Evolutionary conservation across 192 early-diverging fungal genomes (phyloP).

Genomic region (Phlyctochytrium arcticum): DNA sequence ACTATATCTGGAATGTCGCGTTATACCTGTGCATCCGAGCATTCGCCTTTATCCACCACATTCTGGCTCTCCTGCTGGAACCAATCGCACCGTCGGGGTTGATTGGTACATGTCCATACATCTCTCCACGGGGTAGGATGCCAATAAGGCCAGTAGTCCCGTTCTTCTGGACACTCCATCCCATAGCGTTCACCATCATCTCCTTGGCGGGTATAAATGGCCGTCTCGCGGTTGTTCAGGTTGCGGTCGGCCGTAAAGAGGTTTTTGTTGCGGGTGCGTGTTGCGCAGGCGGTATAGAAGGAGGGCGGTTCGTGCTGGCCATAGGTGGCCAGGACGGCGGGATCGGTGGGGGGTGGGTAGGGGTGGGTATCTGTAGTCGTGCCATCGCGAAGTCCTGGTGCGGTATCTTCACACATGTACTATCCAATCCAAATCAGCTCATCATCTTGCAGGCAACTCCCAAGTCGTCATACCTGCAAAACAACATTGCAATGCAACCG

Average conservation of each 20-base stretch:
- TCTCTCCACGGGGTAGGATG: slow-evolving; percentile 41
- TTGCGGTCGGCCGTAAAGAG: slow-evolving; percentile 39
- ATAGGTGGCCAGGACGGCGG: slow-evolving; percentile 2
- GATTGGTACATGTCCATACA: slow-evolving; percentile 27
- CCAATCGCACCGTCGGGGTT: slow-evolving; percentile 13
- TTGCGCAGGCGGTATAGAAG: slow-evolving; percentile 22
- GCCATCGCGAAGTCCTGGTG: slow-evolving; percentile 23
- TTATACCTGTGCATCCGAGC: slow-evolving; percentile 18
- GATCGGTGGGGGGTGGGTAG: neutral
- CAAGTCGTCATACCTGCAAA: slow-evolving; percentile 5
- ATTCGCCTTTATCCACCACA: slow-evolving; percentile 23
- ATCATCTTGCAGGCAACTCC: neutral
- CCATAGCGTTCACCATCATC: slow-evolving; percentile 26
- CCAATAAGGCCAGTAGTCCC: slow-evolving; percentile 41
- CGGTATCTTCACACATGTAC: slow-evolving; percentile 31
- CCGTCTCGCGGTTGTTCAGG: slow-evolving; percentile 24
- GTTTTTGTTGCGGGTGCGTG: slow-evolving; percentile 27
- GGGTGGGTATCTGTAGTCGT: slow-evolving; percentile 25
- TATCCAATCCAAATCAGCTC: neutral
- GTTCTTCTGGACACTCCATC: slow-evolving; percentile 41
- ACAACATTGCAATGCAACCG: slow-evolving; percentile 26
- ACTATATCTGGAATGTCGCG: no score
- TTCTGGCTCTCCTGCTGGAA: slow-evolving; percentile 31
- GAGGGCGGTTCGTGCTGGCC: slow-evolving; percentile 32
- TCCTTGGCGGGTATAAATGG: slow-evolving; percentile 36